Evolutionary conservation across 2,329 filamentous ascomycete species (phyloP).

Genomic region (Coleophoma crateriformis): DNA sequence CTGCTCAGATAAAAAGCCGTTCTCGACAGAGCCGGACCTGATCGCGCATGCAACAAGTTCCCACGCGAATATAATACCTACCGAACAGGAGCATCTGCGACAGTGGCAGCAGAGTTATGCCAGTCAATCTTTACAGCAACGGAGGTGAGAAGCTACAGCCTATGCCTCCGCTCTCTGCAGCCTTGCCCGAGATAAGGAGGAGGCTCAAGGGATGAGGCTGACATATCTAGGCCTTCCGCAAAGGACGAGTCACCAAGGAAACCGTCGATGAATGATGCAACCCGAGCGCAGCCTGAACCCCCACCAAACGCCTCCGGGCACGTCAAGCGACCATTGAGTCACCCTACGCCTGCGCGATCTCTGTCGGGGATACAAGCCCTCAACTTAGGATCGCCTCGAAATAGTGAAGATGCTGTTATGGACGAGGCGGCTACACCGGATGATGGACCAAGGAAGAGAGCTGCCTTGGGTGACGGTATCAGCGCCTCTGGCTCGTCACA

Average conservation of each 20-base stretch:
- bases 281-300: conserved; percentile 6
- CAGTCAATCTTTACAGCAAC: conserved; percentile 6
- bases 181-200: background rate
- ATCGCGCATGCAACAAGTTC: conserved; percentile 13
- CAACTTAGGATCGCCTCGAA: conserved; percentile 11
- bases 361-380: conserved; percentile 13
- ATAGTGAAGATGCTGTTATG: conserved; percentile 14
- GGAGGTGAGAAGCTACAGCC: conserved; percentile 4
- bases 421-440: conserved; percentile 3
- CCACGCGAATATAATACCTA: conserved; percentile 12
- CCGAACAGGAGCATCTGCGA: conserved; percentile 2
- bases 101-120: conserved; percentile 9
- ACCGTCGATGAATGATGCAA: conserved; percentile 9
- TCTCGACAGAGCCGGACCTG: conserved; percentile 4
- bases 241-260: conserved; percentile 13
- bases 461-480: conserved; percentile 21
- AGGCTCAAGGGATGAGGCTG: conserved; percentile 6
- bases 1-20: conserved; percentile 13
- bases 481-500: conserved; percentile 17
- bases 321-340: conserved; percentile 8
- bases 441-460: conserved; percentile 18
- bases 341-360: conserved; percentile 4
- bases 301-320: conserved; percentile 1
- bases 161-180: background rate
- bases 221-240: conserved; percentile 5